Percentiles rank a stretch among this genome's conserved stretches.
These are phyloP conservation scores for Beauveria asiatica DNA, from an alignment of 2,329 filamentous ascomycete species.

Conservation along the genomic window DNA sequence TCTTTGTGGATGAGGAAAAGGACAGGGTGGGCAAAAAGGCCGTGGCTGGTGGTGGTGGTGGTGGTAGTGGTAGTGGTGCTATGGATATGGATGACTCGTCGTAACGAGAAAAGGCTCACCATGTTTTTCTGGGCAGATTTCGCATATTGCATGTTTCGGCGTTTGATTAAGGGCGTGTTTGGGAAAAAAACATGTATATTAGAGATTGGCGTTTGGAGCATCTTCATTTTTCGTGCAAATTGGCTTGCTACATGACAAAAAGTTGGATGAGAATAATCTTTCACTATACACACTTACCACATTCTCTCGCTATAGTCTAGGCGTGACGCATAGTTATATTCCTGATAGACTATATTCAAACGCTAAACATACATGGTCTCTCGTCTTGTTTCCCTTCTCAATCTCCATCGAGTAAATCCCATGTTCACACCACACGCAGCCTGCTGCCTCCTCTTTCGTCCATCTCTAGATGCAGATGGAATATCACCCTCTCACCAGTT, in stretches of 20 bases:
- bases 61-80: slow-evolving; percentile 18
- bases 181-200: not conserved
- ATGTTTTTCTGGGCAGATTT: too few species aligned
- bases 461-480: not conserved
- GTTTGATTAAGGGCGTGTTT: not conserved
- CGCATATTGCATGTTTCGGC: not conserved
- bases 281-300: not conserved
- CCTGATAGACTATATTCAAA: not conserved
- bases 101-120: slow-evolving; percentile 15
- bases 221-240: not conserved
- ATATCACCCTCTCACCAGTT: not conserved
- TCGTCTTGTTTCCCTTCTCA: not conserved
- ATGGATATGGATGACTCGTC: slow-evolving; percentile 45
- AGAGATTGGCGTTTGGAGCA: not conserved
- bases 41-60: slow-evolving; percentile 21
- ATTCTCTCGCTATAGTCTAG: not conserved
- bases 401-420: not conserved
- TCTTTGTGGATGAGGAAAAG: slow-evolving; percentile 77
- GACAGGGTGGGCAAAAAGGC: slow-evolving; percentile 27
- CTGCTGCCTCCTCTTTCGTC: not conserved
- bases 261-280: not conserved
- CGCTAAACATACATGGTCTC: not conserved
- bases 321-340: slow-evolving; percentile 2
- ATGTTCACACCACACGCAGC: not conserved
- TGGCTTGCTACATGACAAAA: not conserved